Percentiles rank a stretch among this genome's conserved stretches.
Evolutionary conservation across 2,329 filamentous ascomycete species (phyloP).

Genomic region (Cercospora brassicicola): DNA sequence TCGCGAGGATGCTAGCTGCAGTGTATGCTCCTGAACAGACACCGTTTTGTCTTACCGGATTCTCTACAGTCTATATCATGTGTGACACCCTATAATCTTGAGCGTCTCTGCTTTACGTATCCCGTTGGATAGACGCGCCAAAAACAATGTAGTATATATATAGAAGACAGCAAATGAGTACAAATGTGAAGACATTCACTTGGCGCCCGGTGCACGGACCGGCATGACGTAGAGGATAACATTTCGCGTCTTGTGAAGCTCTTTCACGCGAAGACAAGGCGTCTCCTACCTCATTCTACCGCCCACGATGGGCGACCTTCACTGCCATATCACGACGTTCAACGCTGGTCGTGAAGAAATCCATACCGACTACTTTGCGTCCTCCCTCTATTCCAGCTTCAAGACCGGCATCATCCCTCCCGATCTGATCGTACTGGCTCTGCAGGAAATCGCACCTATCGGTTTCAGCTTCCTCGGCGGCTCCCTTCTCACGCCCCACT

Average conservation of each 20-base stretch:
- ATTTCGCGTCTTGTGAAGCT: background rate
- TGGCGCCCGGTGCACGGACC: background rate
- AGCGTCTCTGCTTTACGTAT: too few relatives aligned
- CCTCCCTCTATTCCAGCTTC: constrained; percentile 53
- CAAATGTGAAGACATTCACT: background rate
- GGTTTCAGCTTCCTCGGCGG: constrained; percentile 82
- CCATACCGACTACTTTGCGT: constrained; percentile 67
- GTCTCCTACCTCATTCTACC: background rate
- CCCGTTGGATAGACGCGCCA: too few relatives aligned
- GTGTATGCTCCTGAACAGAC: too few relatives aligned
- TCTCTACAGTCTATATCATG: too few relatives aligned
- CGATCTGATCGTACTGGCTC: constrained; percentile 64
- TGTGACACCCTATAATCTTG: too few relatives aligned
- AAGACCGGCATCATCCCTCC: constrained; percentile 55
- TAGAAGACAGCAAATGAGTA: too few relatives aligned
- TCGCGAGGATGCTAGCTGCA: too few relatives aligned
- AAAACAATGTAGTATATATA: too few relatives aligned
- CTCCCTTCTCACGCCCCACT: constrained; percentile 73
- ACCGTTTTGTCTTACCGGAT: too few relatives aligned
- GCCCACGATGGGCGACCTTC: constrained; percentile 50
- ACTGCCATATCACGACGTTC: constrained; percentile 80
- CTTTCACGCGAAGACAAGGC: background rate
- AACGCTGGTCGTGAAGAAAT: constrained; percentile 78
- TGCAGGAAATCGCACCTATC: constrained; percentile 89
- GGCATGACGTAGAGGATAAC: background rate